Percentiles rank a stretch among this genome's conserved stretches.
Evolutionary conservation across 768 basidiomycete genomes (phyloP).

Genomic region (Pleurotus pulmonarius): DNA sequence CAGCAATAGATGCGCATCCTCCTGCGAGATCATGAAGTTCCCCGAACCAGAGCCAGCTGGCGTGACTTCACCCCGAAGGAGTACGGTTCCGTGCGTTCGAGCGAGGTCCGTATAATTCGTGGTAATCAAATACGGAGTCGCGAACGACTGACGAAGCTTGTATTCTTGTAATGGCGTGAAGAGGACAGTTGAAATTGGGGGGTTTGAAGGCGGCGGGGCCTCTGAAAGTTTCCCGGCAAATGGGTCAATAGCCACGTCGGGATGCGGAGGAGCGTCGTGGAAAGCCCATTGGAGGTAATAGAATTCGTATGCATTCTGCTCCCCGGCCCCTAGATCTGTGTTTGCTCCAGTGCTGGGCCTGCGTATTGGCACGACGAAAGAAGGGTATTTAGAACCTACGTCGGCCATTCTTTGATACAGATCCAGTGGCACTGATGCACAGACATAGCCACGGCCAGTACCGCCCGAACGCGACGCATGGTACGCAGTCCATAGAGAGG

Average conservation of each 20-base stretch:
- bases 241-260: constrained; percentile 40
- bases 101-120: constrained; percentile 92
- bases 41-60: constrained; percentile 38
- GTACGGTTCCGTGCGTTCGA: constrained; percentile 72
- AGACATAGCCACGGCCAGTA: constrained; percentile 81
- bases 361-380: constrained; percentile 81
- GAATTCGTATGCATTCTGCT: constrained; percentile 61
- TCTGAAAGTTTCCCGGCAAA: constrained; percentile 33
- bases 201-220: constrained; percentile 31
- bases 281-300: constrained; percentile 90
- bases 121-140: constrained; percentile 86
- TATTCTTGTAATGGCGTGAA: constrained; percentile 95
- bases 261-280: constrained; percentile 64
- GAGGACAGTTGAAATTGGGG: constrained; percentile 69
- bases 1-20: constrained; percentile 81
- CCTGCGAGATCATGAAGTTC: constrained; percentile 61
- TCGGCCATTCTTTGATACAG: constrained; percentile 69
- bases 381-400: constrained; percentile 62
- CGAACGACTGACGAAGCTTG: constrained; percentile 78
- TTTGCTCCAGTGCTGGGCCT: constrained; percentile 34
- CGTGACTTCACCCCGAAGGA: constrained; percentile 90
- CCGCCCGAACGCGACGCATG: constrained; percentile 78
- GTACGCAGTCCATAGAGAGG: constrained; percentile 85
- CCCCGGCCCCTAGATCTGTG: constrained; percentile 27
- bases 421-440: constrained; percentile 72